Evolutionary conservation across 495 filamentous ascomycete species (phyloP), one percentile per base, ranked within the genome.

Genomic region (Cladorrhinum samala): DNA sequence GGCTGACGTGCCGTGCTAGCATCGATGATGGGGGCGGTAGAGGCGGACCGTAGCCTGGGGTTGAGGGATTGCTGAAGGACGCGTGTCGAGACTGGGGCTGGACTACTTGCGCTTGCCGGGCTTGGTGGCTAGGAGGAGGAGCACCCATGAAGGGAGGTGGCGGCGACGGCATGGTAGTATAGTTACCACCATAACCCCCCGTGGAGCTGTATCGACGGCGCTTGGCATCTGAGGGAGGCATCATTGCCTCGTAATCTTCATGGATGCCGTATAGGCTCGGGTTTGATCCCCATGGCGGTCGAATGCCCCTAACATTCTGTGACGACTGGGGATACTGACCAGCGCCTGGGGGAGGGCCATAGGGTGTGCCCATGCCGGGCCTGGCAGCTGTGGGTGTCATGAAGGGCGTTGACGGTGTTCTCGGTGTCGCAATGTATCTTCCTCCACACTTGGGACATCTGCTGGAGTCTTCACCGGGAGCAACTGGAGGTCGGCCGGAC

Each of bases 381-480:
- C 62, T 67, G 16, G 63, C 62, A 11, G 59, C 58, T 4, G 62
- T 63, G 8, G 65, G 59, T 38, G 71, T 50, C 50, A 56, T 25
- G 59, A 72, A 80, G 11, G 77, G 78, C n/a, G 77, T 83, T 19
- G 66, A 63, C 2, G 78, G 79, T 14, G 75, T 77, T 43, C 71
- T 67, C 7, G 80, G 77, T 20, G 81, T 79, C 27, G 77, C 75
- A 46, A 85, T 82, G 53, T 77, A 83, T 11, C 82, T 70, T 16
- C 84, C 83, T 24, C 81, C 78, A 54, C 84, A 86, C 66, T 79
- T 82, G 2, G 72, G 67, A 58, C 86, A 89, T 50, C 78, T 74
- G 13, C 69, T 63, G 7, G 74, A 70, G 42, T 75, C 71, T 39
- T 79, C 75, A 9, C 68, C 63, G 21, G 62, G 52, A 8, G 66